Evolutionary conservation across 2,329 filamentous ascomycete genomes (phyloP), one percentile per base, ranked within the genome.

Genomic region (Phialophora verrucosa): DNA sequence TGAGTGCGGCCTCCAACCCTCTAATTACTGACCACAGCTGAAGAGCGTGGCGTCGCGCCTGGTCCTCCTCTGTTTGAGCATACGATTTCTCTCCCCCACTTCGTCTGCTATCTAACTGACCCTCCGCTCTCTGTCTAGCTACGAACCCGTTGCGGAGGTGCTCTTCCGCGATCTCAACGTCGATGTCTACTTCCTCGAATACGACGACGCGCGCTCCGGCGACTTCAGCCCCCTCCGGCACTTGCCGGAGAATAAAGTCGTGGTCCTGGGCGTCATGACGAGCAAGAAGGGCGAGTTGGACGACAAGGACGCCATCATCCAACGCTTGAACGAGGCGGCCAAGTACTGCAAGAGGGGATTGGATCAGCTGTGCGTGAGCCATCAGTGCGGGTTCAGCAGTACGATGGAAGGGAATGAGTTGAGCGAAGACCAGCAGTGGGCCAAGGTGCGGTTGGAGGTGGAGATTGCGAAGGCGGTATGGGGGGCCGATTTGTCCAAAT

Each of bases 121-220:
- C 2, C 14, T 44, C 8, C 38, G 32, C 10, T 35, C 29, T 14
- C 12, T 20, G 38, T 44, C 38, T 4, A 44, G 84, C 44, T 87
- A 87, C 77, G 84, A 86, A 76, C 84, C 84, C 56, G 83, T 86
- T 3, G 83, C 84, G 42, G 83, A 85, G 74, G 82, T 84, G n/a
- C 77, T 86, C 14, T 86, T 86, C 79, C 82, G 82, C 72, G 82
- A 84, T 64, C 79, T 86, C 57, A 80, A 85, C 71, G 84, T 86
- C 61, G 84, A 87, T 70, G 84, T 82, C 14, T 87, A 86, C 76
- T 87, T 86, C 77, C 81, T 87, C 71, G 84, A 87, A 75, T 87
- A 84, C 74, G 84, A 87, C 73, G 84, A 86, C 68, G 84, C 83
- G 35, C 79, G 84, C 1, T 83, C 80, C 0, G 84, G 84, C 14